Conservation (phyloP, 1,284 basidiomycete genomes). For the Trichosporon faecale region DNA sequence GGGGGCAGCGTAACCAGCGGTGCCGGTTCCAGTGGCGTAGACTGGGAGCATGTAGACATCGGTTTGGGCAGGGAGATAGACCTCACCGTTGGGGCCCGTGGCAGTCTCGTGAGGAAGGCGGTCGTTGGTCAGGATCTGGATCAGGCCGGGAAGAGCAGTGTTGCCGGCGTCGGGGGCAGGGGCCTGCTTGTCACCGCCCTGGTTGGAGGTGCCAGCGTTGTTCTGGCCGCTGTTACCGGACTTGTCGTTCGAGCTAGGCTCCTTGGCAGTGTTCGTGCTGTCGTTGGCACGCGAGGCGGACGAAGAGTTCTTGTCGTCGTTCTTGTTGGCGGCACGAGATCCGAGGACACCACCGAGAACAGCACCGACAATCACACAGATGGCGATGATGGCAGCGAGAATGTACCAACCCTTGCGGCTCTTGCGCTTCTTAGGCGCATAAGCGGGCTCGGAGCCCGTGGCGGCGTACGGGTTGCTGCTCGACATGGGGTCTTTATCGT, state of each 20-base stretch:
- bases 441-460: constrained; percentile 24
- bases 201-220: constrained; percentile 46
- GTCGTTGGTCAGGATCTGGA: neutral
- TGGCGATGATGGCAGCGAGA: constrained; percentile 52
- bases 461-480: constrained; percentile 43
- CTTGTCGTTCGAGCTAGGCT: neutral
- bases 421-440: constrained; percentile 36
- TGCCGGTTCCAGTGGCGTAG: constrained; percentile 81
- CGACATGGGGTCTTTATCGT: constrained; percentile 46
- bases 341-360: constrained; percentile 77
- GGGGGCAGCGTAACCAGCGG: constrained; percentile 70
- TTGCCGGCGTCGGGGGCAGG: constrained; percentile 24
- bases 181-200: constrained; percentile 15
- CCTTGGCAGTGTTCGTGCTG: constrained; percentile 35
- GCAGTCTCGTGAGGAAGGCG: constrained; percentile 32
- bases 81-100: constrained; percentile 44
- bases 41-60: constrained; percentile 74
- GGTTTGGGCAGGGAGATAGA: constrained; percentile 58
- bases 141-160: constrained; percentile 34
- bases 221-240: neutral
- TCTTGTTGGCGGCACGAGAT: constrained; percentile 54
- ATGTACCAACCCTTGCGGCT: constrained; percentile 49
- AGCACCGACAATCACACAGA: constrained; percentile 68
- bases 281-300: constrained; percentile 58
- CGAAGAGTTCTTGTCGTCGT: constrained; percentile 53